These are phyloP conservation scores for Xerophyta viscosa DNA, from an alignment of 106 monocot genomes.

Conservation along the genomic window DNA sequence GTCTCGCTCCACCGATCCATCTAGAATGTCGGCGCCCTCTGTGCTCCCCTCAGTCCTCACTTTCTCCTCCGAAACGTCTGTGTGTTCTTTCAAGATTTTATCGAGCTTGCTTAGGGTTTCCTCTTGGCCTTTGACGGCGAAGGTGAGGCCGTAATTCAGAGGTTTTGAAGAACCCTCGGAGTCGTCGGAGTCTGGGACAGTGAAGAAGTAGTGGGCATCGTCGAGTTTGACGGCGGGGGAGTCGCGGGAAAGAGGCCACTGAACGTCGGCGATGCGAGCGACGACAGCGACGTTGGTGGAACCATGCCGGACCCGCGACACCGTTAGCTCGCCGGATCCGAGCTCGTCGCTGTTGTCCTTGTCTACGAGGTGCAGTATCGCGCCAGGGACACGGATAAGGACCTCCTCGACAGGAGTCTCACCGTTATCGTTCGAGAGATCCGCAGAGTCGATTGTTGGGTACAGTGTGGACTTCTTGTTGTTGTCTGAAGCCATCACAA, in stretches of 20 bases:
- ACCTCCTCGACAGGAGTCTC: constrained; percentile 56
- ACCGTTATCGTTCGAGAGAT: background rate
- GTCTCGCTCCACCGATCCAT: constrained; percentile 33
- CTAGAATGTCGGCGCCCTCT: constrained; percentile 35
- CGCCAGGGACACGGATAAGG: constrained; percentile 63
- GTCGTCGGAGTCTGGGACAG: constrained; percentile 21
- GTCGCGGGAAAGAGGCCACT: constrained; percentile 87
- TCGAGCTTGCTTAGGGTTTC: constrained; percentile 38
- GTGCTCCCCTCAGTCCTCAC: background rate
- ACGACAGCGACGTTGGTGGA: constrained; percentile 60
- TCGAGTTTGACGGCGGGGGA: constrained; percentile 75
- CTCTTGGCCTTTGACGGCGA: constrained; percentile 73
- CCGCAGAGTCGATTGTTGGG: background rate
- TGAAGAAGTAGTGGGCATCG: constrained; percentile 86
- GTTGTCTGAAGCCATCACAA: constrained; percentile 1
- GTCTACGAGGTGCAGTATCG: constrained; percentile 90
- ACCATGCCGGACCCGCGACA: constrained; percentile 57
- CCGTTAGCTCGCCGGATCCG: constrained; percentile 60
- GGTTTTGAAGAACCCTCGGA: constrained; percentile 13
- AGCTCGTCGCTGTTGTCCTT: constrained; percentile 54
- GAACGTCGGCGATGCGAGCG: constrained; percentile 46
- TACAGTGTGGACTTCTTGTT: background rate
- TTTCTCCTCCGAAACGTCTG: constrained; percentile 44
- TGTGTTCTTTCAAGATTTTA: constrained; percentile 35
- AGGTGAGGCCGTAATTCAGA: constrained; percentile 85